Base-by-base conservation (phyloP, 2,329 filamentous ascomycete species). In the Fulvia fulva region DNA sequence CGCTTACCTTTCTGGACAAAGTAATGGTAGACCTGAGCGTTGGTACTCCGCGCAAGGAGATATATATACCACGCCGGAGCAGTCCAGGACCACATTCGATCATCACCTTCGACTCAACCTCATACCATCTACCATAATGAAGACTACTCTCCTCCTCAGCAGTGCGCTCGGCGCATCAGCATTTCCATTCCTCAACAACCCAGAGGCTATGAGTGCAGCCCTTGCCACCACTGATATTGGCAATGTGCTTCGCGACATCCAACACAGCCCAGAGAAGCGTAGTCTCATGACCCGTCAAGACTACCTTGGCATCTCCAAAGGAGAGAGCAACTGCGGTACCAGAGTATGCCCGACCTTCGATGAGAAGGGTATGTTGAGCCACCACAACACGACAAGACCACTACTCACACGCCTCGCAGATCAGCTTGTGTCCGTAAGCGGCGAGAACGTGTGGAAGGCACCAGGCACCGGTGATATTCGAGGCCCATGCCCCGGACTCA, bases 291-390 rank as follows among this genome's bases (percentile, higher is more conserved):
- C 56, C 25, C 59, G 60, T 32, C 59, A 63, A 30, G 62, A 63
- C 45, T 56, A 56, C 25, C 55, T 63, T 28, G 60, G 60, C 19
- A 64, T 63, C 22, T 64, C 62, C 26, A 59, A 53, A 45, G 55
- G 53, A 3, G 43, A 64, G 51, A 59, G 46, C 55, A 64, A 64
- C 55, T 64, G 62, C 14, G 62, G 62, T 41, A 51, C 59, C 26
- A 51, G 56, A 19, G 4, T 51, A 11, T 64, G 62, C 51, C 57
- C 60, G 3, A 64, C 54, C 2, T 64, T 64, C 32, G 56, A 63
- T 25, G 53, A n/a, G 34, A 51, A 64, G 50, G 60, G 60, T 59
- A 54, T 37, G 59, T 5, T 21, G 16, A 14, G n/a, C n/a, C 19
- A 28, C 14, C 22, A 28, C 16, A 12, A 53, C 4, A 3, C 6